A percentile compares a stretch with the other conserved stretches of the same genome.
These are phyloP conservation scores for Geosmithia morbida DNA, from an alignment of 2,329 filamentous ascomycete species.

Conservation along the genomic window DNA sequence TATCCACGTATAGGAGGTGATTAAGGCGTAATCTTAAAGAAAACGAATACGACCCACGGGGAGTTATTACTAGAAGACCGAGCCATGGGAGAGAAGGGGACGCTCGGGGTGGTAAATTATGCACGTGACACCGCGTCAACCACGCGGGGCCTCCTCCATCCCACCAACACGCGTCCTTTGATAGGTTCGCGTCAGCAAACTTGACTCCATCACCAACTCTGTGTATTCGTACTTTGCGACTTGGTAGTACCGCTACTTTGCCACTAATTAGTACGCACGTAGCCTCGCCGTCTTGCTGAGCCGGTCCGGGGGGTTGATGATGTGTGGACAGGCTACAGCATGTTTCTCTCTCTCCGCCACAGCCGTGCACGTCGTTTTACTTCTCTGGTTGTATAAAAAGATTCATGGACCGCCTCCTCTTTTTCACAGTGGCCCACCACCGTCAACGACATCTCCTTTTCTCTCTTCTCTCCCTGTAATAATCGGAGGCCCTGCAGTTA, in stretches of 20 bases:
- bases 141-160: too few relatives aligned
- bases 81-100: background rate
- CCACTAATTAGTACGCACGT: background rate
- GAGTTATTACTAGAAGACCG: background rate
- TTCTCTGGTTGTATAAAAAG: background rate
- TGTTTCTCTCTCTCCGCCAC: background rate
- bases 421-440: background rate
- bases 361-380: background rate
- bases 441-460: too few relatives aligned
- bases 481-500: slow-evolving; percentile 10
- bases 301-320: background rate
- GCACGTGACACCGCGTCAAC: too few relatives aligned
- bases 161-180: background rate
- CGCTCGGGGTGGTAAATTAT: background rate
- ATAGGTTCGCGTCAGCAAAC: background rate
- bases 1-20: background rate
- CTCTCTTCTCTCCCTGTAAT: background rate
- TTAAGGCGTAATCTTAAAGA: too few relatives aligned
- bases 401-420: slow-evolving; percentile 1
- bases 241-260: too few relatives aligned
- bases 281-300: slow-evolving; percentile 1
- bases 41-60: background rate
- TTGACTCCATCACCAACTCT: background rate
- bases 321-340: slow-evolving; percentile 2
- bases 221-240: background rate